phyloP scores from a whole-genome alignment of 2,329 filamentous ascomycete species.

The Coniochaeta pulveracea region DNA sequence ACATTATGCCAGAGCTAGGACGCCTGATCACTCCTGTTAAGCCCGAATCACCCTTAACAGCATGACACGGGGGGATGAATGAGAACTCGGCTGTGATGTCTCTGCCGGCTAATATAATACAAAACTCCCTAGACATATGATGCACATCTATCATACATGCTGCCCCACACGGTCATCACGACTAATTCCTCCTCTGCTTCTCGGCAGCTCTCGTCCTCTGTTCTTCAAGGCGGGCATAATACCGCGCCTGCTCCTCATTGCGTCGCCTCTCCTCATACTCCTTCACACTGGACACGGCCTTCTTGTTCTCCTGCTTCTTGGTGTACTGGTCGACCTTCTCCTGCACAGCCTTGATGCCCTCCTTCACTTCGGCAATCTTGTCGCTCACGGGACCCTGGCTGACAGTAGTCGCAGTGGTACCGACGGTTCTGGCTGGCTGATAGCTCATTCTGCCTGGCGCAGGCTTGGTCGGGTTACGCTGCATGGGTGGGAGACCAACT shows the following conservation, averaged over 20 bases:
- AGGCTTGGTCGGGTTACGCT: slow-evolving; percentile 1
- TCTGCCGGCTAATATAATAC: no score
- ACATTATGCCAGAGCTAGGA: no score
- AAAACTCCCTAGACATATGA: no score
- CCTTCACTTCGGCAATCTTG: slow-evolving; percentile 9
- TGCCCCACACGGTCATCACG: no score
- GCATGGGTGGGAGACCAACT: slow-evolving; percentile 24
- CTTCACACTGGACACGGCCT: slow-evolving; percentile 9
- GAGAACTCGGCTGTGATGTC: no score
- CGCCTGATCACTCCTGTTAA: no score
- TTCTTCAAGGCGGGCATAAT: slow-evolving; percentile 5
- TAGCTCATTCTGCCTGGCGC: neutral
- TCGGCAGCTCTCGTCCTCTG: neutral
- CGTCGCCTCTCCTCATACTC: slow-evolving; percentile 18
- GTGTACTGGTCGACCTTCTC: slow-evolving; percentile 10
- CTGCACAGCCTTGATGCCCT: slow-evolving; percentile 7
- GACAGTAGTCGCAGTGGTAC: slow-evolving; percentile 10
- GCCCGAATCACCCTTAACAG: no score
- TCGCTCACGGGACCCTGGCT: slow-evolving; percentile 4
- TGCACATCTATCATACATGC: no score
- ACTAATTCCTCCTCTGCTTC: slow-evolving; percentile 2
- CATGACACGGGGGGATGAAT: no score
- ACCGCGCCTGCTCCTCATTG: slow-evolving; percentile 15
- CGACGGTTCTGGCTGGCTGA: slow-evolving; percentile 17
- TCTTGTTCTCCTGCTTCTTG: slow-evolving; percentile 6